Conservation (phyloP, 257 asterid species). For the Capsicum pubescens region DNA sequence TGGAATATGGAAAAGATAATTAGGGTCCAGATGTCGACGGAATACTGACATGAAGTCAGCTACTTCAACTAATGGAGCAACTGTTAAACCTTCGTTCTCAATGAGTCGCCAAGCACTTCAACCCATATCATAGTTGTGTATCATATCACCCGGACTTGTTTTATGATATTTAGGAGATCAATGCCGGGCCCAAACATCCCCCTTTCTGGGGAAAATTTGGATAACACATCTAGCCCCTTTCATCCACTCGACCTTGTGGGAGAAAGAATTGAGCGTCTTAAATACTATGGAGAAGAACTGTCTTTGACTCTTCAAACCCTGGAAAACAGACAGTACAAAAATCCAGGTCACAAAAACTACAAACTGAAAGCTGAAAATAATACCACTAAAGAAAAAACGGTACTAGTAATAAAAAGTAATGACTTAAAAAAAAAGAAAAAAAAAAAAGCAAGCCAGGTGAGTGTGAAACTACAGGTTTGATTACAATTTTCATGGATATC, state of each 20-base stretch:
- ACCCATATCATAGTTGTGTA: slow-evolving; percentile 66
- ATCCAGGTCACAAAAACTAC: not conserved
- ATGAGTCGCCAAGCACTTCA: slow-evolving; percentile 59
- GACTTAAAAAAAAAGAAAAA: not conserved
- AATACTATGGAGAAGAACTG: not conserved
- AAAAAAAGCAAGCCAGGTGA: not conserved
- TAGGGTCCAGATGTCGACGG: slow-evolving; percentile 43
- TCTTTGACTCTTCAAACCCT: not conserved
- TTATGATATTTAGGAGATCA: slow-evolving; percentile 67
- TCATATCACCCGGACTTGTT: slow-evolving; percentile 50
- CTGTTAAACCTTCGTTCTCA: slow-evolving; percentile 49
- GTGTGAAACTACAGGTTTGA: too few species aligned
- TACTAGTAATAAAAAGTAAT: not conserved
- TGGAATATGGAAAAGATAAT: slow-evolving; percentile 41
- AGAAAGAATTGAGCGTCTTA: slow-evolving; percentile 54
- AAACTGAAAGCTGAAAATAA: not conserved
- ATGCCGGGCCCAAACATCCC: slow-evolving; percentile 79
- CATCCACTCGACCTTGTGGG: slow-evolving; percentile 63
- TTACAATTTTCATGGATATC: too few species aligned
- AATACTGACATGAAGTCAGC: slow-evolving; percentile 69
- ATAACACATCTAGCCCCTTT: slow-evolving; percentile 59
- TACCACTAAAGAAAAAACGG: not conserved
- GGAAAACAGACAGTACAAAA: not conserved
- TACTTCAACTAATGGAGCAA: slow-evolving; percentile 65
- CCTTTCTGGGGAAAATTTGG: slow-evolving; percentile 62